phyloP scores from a whole-genome alignment of 2,329 filamentous ascomycete species.

The Pseudogymnoascus sp. region DNA sequence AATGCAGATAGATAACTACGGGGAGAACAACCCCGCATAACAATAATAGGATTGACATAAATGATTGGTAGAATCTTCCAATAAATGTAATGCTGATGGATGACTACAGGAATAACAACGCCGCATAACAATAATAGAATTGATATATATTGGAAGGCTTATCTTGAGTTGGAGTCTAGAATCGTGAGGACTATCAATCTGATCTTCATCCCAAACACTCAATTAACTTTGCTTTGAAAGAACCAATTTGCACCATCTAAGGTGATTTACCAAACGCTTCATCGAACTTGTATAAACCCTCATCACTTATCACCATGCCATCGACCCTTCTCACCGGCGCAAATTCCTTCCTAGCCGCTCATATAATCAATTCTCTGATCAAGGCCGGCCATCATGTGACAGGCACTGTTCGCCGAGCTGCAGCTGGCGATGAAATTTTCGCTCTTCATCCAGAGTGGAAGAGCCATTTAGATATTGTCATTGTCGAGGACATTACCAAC shows the following conservation, averaged over 20 bases:
- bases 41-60: too few species aligned
- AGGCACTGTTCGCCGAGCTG: conserved; percentile 21
- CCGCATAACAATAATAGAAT: neutral
- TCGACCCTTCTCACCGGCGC: conserved; percentile 26
- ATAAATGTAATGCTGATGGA: neutral
- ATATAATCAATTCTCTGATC: conserved; percentile 24
- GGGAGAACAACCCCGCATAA: too few species aligned
- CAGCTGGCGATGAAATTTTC: conserved; percentile 20
- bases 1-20: too few species aligned
- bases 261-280: conserved; percentile 37
- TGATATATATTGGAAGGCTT: neutral
- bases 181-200: neutral
- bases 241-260: neutral
- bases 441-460: conserved; percentile 24
- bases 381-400: conserved; percentile 20
- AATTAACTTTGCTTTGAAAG: neutral
- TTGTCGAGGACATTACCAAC: conserved; percentile 24
- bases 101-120: neutral
- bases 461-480: conserved; percentile 23
- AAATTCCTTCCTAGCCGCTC: conserved; percentile 25
- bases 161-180: neutral
- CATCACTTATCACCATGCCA: conserved; percentile 19
- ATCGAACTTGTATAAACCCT: conserved; percentile 46
- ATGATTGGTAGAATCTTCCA: neutral
- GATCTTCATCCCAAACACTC: neutral